These are phyloP conservation scores for Suhomyces terraborum DNA, from an alignment of 1,139 yeast species.

Conservation along the genomic window DNA sequence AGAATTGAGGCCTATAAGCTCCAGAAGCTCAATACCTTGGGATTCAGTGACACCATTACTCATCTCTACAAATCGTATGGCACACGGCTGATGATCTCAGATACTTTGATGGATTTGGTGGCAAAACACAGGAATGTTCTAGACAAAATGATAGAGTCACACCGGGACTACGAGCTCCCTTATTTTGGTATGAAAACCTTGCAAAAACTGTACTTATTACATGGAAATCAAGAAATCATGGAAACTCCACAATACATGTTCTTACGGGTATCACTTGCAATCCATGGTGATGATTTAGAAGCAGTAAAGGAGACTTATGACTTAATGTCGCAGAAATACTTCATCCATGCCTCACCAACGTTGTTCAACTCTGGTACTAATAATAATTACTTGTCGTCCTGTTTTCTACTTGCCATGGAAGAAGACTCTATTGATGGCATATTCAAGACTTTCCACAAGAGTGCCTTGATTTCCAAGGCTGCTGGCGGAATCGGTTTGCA, in stretches of 20 bases:
- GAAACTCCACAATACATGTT: conserved; percentile 56
- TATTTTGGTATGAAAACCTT: conserved; percentile 58
- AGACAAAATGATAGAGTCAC: conserved; percentile 37
- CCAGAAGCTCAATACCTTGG: conserved; percentile 27
- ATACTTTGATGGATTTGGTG: conserved; percentile 35
- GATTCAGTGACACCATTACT: conserved; percentile 39
- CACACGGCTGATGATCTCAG: conserved; percentile 23
- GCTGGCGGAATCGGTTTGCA: conserved; percentile 93
- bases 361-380: conserved; percentile 90
- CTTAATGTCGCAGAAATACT: conserved; percentile 79
- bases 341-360: conserved; percentile 90
- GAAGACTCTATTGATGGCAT: conserved; percentile 92
- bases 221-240: conserved; percentile 34
- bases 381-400: conserved; percentile 82
- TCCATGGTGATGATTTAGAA: conserved; percentile 44
- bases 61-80: neutral
- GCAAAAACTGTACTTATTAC: conserved; percentile 48
- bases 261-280: conserved; percentile 56
- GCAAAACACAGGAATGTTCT: conserved; percentile 33
- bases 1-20: conserved; percentile 40
- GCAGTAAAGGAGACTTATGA: conserved; percentile 51
- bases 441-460: conserved; percentile 80
- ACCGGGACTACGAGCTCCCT: conserved; percentile 44
- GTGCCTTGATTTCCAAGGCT: conserved; percentile 84
- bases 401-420: conserved; percentile 85